A percentile compares a stretch with the other conserved stretches of the same genome.
Conservation (phyloP, 225 moss, liverwort and hornwort genomes). For the Climacium dendroides region DNA sequence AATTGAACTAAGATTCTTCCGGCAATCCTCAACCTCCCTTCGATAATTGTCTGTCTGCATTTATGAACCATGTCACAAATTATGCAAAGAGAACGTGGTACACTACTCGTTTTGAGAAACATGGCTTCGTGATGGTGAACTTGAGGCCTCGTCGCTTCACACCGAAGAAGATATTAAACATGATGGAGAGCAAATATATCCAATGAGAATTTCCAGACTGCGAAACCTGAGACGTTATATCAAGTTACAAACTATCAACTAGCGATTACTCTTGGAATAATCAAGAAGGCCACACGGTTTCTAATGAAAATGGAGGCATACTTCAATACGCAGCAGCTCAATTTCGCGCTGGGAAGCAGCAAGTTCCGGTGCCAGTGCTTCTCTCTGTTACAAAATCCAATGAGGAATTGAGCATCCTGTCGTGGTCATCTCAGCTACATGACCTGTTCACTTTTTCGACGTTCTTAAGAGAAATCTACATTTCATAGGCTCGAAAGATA, state of each 20-base stretch:
- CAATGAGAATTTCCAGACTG: not conserved
- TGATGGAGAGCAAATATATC: not conserved
- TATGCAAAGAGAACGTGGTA: not conserved
- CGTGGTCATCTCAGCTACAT: not conserved
- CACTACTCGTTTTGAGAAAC: not conserved
- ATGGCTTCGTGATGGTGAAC: not conserved
- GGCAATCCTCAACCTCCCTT: conserved; percentile 82
- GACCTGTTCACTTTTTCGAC: not conserved
- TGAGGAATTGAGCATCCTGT: not conserved
- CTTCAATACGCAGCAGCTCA: conserved; percentile 76
- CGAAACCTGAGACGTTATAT: not conserved
- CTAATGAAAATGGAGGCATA: not conserved
- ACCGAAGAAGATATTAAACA: not conserved
- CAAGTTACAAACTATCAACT: not conserved
- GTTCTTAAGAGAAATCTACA: not conserved
- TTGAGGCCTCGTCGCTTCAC: not conserved
- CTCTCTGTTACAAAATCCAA: conserved; percentile 33
- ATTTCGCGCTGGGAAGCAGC: conserved; percentile 68
- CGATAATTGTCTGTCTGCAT: conserved; percentile 68
- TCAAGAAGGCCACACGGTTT: not conserved
- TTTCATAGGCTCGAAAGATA: not conserved
- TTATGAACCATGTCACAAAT: not conserved
- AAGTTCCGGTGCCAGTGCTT: conserved; percentile 73
- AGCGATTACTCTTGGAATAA: not conserved
- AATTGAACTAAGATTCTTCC: conserved; percentile 59